Percentiles rank a stretch among this genome's conserved stretches.
These are phyloP conservation scores for Setaria viridis DNA, from an alignment of 202 grass and related monocot species.

Conservation along the genomic window DNA sequence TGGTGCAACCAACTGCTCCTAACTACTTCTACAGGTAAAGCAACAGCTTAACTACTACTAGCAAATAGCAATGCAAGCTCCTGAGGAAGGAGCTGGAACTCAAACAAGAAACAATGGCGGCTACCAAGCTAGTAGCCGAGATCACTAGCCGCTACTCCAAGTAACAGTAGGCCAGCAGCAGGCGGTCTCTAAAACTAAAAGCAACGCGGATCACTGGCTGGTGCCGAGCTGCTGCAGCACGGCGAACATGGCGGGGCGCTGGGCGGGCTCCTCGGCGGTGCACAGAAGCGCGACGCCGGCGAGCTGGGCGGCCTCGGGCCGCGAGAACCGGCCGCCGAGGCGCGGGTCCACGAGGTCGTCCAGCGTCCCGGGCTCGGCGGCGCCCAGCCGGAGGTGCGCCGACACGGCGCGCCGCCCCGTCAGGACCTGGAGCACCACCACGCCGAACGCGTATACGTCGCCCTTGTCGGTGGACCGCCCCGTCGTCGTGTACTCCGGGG, in stretches of 20 bases:
- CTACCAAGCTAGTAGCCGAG: constrained; percentile 21
- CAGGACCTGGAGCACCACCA: constrained; percentile 72
- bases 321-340: constrained; percentile 66
- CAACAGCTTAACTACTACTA: neutral
- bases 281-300: constrained; percentile 76
- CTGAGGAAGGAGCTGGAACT: constrained; percentile 19
- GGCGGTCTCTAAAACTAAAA: no score
- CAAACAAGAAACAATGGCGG: constrained; percentile 13
- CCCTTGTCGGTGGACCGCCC: constrained; percentile 79
- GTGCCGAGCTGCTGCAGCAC: constrained; percentile 79
- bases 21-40: neutral
- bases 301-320: constrained; percentile 69
- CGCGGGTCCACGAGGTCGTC: constrained; percentile 76
- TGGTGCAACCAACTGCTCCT: neutral
- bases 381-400: constrained; percentile 49
- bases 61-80: neutral
- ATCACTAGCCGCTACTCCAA: neutral
- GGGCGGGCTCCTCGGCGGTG: constrained; percentile 62
- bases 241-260: constrained; percentile 65
- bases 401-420: constrained; percentile 57
- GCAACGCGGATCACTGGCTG: constrained; percentile 19
- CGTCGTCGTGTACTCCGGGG: constrained; percentile 76
- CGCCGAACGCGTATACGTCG: constrained; percentile 86
- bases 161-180: neutral
- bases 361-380: constrained; percentile 48